Conservation (phyloP, 257 asterid genomes). For the Plantago major region DNA sequence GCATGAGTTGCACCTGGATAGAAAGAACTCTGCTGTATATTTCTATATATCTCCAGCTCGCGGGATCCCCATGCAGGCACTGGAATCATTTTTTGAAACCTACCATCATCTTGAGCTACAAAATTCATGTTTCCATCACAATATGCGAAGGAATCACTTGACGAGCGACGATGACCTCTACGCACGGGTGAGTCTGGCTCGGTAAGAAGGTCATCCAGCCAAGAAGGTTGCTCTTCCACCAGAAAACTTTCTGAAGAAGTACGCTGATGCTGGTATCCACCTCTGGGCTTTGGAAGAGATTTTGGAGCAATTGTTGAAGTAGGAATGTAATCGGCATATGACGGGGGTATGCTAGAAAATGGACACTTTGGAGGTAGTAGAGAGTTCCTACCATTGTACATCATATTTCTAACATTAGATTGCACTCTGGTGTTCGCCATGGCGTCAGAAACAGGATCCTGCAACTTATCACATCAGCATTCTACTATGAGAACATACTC, state of each 20-base stretch:
- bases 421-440: slow-evolving; percentile 56
- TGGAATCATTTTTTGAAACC: slow-evolving; percentile 25
- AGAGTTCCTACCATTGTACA: slow-evolving; percentile 47
- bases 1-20: slow-evolving; percentile 29
- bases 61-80: slow-evolving; percentile 52
- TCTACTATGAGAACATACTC: slow-evolving; percentile 1
- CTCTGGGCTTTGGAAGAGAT: slow-evolving; percentile 35
- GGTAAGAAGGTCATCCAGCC: slow-evolving; percentile 54
- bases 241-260: slow-evolving; percentile 46
- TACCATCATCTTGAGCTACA: slow-evolving; percentile 33
- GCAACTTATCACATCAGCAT: slow-evolving; percentile 5
- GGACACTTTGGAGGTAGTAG: slow-evolving; percentile 77
- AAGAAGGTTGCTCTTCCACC: slow-evolving; percentile 48
- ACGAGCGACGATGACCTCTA: slow-evolving; percentile 46
- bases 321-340: slow-evolving; percentile 41
- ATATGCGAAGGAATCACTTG: slow-evolving; percentile 51
- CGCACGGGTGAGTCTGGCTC: slow-evolving; percentile 52
- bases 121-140: slow-evolving; percentile 28
- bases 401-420: slow-evolving; percentile 42
- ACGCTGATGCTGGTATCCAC: slow-evolving; percentile 38
- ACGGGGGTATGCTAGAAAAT: slow-evolving; percentile 48
- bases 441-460: slow-evolving; percentile 26
- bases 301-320: slow-evolving; percentile 35
- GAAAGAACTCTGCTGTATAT: slow-evolving; percentile 32
- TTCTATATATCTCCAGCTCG: slow-evolving; percentile 41